phyloP scores from a whole-genome alignment of 2,329 filamentous ascomycete species.

The Trichophyton rubrum region DNA sequence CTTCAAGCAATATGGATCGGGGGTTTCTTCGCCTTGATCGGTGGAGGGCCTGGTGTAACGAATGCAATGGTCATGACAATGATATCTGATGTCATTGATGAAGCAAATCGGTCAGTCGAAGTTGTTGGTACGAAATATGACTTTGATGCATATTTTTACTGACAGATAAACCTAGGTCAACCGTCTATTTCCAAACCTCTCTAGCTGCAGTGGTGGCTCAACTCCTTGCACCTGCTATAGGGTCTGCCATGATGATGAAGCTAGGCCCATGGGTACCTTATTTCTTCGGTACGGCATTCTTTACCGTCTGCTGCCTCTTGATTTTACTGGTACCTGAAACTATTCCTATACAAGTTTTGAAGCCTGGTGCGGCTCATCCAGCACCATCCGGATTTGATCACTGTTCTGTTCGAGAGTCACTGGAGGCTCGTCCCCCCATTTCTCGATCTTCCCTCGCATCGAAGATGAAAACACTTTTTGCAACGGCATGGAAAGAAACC shows the following conservation, averaged over 20 bases:
- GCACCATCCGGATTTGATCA: too few species aligned
- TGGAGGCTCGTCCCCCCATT: background rate
- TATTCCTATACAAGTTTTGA: conserved; percentile 16
- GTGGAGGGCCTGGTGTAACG: conserved; percentile 37
- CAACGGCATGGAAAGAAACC: conserved; percentile 6
- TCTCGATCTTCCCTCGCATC: background rate
- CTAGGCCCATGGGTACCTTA: conserved; percentile 30
- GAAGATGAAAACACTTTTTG: conserved; percentile 4
- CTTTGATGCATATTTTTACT: background rate
- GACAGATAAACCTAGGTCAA: conserved; percentile 19
- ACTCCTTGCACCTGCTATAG: conserved; percentile 27
- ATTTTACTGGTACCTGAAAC: conserved; percentile 30
- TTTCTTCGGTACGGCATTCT: conserved; percentile 24
- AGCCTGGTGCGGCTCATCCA: background rate
- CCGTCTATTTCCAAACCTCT: conserved; percentile 31
- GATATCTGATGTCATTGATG: conserved; percentile 39
- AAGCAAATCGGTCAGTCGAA: conserved; percentile 29
- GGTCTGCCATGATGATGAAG: conserved; percentile 30
- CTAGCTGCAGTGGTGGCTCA: conserved; percentile 30
- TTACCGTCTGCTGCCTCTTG: conserved; percentile 23
- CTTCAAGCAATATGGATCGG: conserved; percentile 39
- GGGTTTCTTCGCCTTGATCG: conserved; percentile 34
- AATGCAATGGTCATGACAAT: conserved; percentile 39
- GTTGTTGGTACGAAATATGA: background rate
- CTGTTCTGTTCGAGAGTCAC: background rate